Conservation (phyloP, 2,329 filamentous ascomycete genomes). For the Colletotrichum falcatum region DNA sequence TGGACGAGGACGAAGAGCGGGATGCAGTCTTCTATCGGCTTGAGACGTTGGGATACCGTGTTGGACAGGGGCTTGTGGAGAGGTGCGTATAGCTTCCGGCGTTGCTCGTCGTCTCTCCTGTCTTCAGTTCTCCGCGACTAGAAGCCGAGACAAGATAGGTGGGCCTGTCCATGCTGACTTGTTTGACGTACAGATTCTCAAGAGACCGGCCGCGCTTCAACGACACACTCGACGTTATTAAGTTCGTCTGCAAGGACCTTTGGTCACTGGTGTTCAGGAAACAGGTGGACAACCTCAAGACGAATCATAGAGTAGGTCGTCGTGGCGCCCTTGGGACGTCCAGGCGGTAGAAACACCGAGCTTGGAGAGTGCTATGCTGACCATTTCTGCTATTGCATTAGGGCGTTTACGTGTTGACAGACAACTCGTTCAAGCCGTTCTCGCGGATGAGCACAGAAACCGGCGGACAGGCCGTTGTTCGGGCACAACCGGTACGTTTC, state of each 20-base stretch:
- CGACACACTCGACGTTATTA: slow-evolving; percentile 94
- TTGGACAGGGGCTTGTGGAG: slow-evolving; percentile 92
- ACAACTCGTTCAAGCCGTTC: slow-evolving; percentile 91
- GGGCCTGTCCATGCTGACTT: neutral
- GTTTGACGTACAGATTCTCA: slow-evolving; percentile 72
- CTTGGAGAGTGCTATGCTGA: neutral
- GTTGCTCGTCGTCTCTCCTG: neutral
- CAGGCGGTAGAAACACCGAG: neutral
- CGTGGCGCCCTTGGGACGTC: neutral
- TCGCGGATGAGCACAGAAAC: slow-evolving; percentile 88
- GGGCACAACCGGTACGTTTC: slow-evolving; percentile 80
- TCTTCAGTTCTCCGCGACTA: neutral
- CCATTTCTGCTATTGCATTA: slow-evolving; percentile 48
- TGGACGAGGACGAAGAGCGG: slow-evolving; percentile 83
- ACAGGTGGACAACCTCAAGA: slow-evolving; percentile 98
- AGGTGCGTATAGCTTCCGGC: slow-evolving; percentile 65
- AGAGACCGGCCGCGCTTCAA: slow-evolving; percentile 87
- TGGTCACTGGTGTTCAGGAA: slow-evolving; percentile 96
- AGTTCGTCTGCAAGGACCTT: slow-evolving; percentile 98
- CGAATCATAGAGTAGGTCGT: slow-evolving; percentile 83
- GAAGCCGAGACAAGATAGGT: neutral
- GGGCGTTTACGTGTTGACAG: slow-evolving; percentile 96
- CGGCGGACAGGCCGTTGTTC: slow-evolving; percentile 76
- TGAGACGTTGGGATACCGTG: slow-evolving; percentile 88
- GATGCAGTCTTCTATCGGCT: slow-evolving; percentile 89